Base-by-base conservation (phyloP, 2,329 filamentous ascomycete genomes). In the Didymella pomorum region DNA sequence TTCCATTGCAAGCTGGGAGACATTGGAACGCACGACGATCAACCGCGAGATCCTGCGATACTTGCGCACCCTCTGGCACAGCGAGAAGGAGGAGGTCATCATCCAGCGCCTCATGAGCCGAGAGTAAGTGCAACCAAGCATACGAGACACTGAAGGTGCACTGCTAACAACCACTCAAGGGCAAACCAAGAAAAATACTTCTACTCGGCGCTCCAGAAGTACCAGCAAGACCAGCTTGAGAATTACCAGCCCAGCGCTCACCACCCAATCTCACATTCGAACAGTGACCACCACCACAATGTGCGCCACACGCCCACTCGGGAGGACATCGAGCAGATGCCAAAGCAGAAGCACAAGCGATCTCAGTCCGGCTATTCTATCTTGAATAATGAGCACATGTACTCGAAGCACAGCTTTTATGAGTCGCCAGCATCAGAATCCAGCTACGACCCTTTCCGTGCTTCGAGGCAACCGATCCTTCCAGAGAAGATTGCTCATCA, bases 181-280 rank as follows among this genome's bases (percentile, higher is more conserved):
- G 82, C 86, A 4, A 98, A 96, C 64, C 92, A 97, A 54, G 93
- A 97, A 73, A 96, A 97, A 72, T 84, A 94, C 65, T 97, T 98
- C 76, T 99, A 98, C 76, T 90, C 88, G 77, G 85, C 96, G 20
- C 84, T 99, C 8, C 79, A 89, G 64, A 90, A 89, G 74, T 96
- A 97, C 74, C 86, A 91, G 43, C 88, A 96, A 63, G 88, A 92
- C 62, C 89, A 95, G 66, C 78, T 96, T 1, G 93, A 98, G 73
- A 91, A 97, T 71, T 98, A 95, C 71, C 79, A 83, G 53, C 89
- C 89, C 58, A 87, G 88, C 28, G 86, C 90, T 21, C 80, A 80
- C 52, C 80, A 80, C 59, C 72, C 74, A 31, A 76, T 97, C 54
- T 86, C 86, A n/a, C 90, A 95, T 72, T 97, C 94, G 0, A 85